Base-by-base conservation (phyloP, 345 rosid species). In the Rhizophora mangle region DNA sequence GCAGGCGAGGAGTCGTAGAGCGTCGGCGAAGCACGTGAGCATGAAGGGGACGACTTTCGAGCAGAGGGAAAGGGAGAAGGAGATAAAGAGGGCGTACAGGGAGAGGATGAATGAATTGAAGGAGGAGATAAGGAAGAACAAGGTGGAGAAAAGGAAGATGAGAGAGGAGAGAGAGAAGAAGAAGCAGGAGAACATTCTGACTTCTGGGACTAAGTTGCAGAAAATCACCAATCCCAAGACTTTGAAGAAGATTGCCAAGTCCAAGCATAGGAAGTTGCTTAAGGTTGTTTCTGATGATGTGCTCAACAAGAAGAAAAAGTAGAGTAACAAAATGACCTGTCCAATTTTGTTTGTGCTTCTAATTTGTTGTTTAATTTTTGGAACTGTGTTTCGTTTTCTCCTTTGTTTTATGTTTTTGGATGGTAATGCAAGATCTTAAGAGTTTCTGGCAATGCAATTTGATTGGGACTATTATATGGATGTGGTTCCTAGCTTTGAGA, bases 111-210 rank as follows among this genome's bases (percentile, higher is more conserved):
- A 74, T 36, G 97, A 91, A 78, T 73, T 94, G 59, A 94, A 91
- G 82, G 98, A 89, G 67, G 92, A 86, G 86, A 91, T 91, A 1
- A 82, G 92, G 85, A 84, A 60, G 71, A 82, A 91, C 31, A 91
- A 91, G 87, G 75, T 72, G 32, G 93, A 85, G 85, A 94, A 94
- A 94, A 80, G 97, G 82, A 91, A 82, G 86, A 77, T 70, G 81
- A 85, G 74, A 61, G 96, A 88, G 79, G 98, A 93, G 82, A 83
- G 93, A 58, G 92, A 88, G 88, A 91, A 94, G 84, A 88, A 60
- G 93, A 94, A 94, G 85, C 47, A 86, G 72, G 96, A 91, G 83
- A 94, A 94, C 60, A 68, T 91, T 0, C 64, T 94, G 82, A 89
- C 76, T 76, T 79, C 90, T 18, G 97, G 97, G 7, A 87, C 97